Evolutionary conservation across 441 rosid genomes (phyloP), one percentile per base, ranked within the genome.

Genomic region (Codiaeum variegatum): DNA sequence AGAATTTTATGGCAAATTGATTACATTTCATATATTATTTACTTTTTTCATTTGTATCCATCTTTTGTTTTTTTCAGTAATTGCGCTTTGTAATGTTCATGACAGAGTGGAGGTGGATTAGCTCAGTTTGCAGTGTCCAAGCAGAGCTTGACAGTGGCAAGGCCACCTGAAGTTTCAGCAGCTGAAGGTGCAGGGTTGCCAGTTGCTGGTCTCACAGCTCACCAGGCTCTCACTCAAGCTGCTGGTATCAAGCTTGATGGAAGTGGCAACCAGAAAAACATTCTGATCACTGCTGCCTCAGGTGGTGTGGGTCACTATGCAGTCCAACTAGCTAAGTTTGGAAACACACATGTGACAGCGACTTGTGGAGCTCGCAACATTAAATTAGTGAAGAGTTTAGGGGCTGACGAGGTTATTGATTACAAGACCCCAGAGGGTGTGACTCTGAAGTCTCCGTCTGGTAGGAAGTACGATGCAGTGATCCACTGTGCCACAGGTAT

Each of bases 271-370:
- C 82, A 74, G 72, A 82, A 70, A 46, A 90, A 91, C 82, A 79
- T 93, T 70, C 79, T 91, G 31, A 73, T 93, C 71, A 90, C 96
- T 5, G 91, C 98, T 65, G 94, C 91, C 58, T 93, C 97, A 1
- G 97, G 97, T 23, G 94, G 95, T 0, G 98, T 93, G 6, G 95
- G 96, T 36, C 97, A 90, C 68, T 91, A 88, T 15, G 91, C 91
- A 0, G 91, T 91, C 68, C 97, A 91, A 72, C 69, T 93, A 2
- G 97, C 95, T 18, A 93, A 93, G 80, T 88, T 87, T 21, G 97
- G 85, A 44, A 91, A 91, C 70, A 77, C 91, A 11, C 92, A 91
- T 38, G 97, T 88, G 69, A 91, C 95, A 2, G 97, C 97, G 60
- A 87, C 97, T 4, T 90, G 91, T 59, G 95, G 95, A 18, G 89